phyloP scores from a whole-genome alignment of 768 basidiomycete genomes.

The Dentipellis sp. region DNA sequence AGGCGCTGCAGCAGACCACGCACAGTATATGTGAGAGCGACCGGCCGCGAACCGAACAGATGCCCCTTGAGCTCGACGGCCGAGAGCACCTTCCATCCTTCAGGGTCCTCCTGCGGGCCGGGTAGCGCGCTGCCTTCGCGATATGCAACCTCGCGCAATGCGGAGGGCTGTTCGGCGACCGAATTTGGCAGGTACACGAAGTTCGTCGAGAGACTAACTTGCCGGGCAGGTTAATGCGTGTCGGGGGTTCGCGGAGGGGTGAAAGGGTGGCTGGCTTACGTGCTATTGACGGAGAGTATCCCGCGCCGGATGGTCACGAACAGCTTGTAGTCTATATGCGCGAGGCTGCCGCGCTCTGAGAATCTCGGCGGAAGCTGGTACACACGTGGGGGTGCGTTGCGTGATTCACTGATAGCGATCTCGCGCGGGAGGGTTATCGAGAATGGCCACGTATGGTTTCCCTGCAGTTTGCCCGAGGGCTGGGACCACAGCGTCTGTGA shows the following conservation, averaged over 20 bases:
- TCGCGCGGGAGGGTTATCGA: constrained; percentile 35
- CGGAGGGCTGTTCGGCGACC: constrained; percentile 8
- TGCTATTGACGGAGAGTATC: constrained; percentile 6
- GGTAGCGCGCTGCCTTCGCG: background rate
- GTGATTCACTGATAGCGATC: constrained; percentile 26
- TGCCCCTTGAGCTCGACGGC: constrained; percentile 1
- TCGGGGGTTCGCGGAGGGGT: background rate
- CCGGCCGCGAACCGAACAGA: background rate
- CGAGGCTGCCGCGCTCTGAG: constrained; percentile 23
- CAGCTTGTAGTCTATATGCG: constrained; percentile 14
- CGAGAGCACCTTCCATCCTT: constrained; percentile 15
- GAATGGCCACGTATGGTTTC: constrained; percentile 41
- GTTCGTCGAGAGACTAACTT: constrained; percentile 6
- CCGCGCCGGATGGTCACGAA: constrained; percentile 7
- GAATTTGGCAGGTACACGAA: constrained; percentile 13
- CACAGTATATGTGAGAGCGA: background rate
- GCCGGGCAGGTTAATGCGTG: background rate
- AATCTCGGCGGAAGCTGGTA: constrained; percentile 45
- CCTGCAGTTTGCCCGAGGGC: constrained; percentile 29
- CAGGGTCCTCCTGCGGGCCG: constrained; percentile 7
- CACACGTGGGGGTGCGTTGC: constrained; percentile 19
- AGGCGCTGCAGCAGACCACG: background rate
- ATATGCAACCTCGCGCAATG: constrained; percentile 12
- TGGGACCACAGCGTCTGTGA: constrained; percentile 34
- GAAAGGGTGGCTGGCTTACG: constrained; percentile 2